phyloP scores from a whole-genome alignment of 352 stramenopile genomes.

The Phytophthora citricola region DNA sequence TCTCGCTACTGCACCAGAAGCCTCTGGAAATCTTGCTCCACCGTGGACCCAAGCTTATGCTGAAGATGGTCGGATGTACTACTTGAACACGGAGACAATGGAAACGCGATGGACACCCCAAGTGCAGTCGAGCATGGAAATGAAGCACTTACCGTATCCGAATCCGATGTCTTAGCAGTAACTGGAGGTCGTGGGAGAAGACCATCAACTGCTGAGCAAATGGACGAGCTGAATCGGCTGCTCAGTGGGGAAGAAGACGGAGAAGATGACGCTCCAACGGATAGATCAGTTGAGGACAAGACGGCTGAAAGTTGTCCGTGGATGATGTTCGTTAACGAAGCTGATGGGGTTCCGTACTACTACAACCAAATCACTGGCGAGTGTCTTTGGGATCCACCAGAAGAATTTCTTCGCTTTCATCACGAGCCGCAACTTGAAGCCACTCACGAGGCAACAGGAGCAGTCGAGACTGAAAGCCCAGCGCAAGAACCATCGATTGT shows the following conservation, averaged over 20 bases:
- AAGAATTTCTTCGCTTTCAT: slow-evolving; percentile 57
- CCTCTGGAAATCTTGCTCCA: not conserved
- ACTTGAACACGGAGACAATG: slow-evolving; percentile 59
- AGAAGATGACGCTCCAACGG: slow-evolving; percentile 19
- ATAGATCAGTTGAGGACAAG: not conserved
- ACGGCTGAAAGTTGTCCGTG: slow-evolving; percentile 35
- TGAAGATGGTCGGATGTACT: slow-evolving; percentile 53
- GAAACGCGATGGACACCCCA: slow-evolving; percentile 62
- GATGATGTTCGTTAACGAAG: slow-evolving; percentile 79
- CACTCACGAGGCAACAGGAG: not conserved
- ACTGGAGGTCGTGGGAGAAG: slow-evolving; percentile 30
- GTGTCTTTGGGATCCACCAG: slow-evolving; percentile 72
- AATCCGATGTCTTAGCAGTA: slow-evolving; percentile 8
- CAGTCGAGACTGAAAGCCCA: not conserved
- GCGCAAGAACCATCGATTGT: too few species aligned
- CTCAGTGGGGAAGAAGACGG: slow-evolving; percentile 54
- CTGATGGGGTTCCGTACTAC: slow-evolving; percentile 72
- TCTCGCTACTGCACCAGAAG: not conserved
- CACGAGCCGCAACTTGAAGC: slow-evolving; percentile 22
- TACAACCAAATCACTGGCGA: slow-evolving; percentile 67
- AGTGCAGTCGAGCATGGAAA: not conserved
- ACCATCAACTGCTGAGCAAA: slow-evolving; percentile 68
- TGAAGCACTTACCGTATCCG: not conserved
- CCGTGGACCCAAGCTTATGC: slow-evolving; percentile 57
- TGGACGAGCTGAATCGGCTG: slow-evolving; percentile 61